These are phyloP conservation scores for Verticillium klebahnii DNA, from an alignment of 2,329 filamentous ascomycete species.

Conservation along the genomic window DNA sequence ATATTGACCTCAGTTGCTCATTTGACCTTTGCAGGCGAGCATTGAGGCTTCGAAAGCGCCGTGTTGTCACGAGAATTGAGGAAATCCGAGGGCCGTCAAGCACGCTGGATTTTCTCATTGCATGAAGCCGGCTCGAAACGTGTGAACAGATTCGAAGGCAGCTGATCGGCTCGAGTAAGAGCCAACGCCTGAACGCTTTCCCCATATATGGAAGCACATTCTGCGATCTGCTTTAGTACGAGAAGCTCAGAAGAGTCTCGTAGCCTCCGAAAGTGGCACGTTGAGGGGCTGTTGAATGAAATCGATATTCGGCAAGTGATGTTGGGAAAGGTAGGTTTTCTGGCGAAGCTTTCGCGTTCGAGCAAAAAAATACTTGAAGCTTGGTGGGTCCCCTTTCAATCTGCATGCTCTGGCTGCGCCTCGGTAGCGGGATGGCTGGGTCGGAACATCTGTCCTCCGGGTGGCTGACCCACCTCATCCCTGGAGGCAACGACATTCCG, in stretches of 20 bases:
- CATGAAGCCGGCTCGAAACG: not conserved
- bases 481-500: constrained; percentile 14
- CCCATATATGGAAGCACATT: not conserved
- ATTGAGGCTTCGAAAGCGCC: constrained; percentile 88
- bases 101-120: no score
- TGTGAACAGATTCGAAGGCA: not conserved
- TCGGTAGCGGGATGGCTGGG: not conserved
- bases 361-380: not conserved
- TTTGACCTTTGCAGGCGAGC: constrained; percentile 11
- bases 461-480: not conserved
- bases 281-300: not conserved
- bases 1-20: constrained; percentile 79
- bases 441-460: not conserved
- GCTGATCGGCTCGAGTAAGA: not conserved
- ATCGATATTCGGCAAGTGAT: not conserved
- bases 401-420: not conserved
- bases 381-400: not conserved
- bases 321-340: not conserved
- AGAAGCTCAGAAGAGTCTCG: not conserved
- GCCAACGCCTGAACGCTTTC: not conserved
- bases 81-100: not conserved
- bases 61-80: constrained; percentile 1
- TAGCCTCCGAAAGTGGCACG: not conserved
- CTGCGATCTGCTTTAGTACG: not conserved
- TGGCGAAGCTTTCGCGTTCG: not conserved